Conservation (phyloP, 1,284 basidiomycete species). For the Trametes sp. region DNA sequence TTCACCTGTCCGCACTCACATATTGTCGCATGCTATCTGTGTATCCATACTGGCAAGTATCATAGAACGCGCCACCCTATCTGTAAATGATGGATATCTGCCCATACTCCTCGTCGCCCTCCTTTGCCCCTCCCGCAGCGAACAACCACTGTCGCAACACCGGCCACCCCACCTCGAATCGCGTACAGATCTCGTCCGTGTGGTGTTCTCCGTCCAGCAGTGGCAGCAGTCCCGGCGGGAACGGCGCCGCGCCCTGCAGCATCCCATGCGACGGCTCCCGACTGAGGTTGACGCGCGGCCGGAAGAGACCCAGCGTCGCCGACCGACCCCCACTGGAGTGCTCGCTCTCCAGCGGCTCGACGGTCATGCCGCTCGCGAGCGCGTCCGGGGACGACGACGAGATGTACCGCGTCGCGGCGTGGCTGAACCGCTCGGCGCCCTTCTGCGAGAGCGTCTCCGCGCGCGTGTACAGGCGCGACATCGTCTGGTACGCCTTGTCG, state of each 20-base stretch:
- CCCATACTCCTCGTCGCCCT: slow-evolving; percentile 55
- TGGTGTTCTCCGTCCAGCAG: slow-evolving; percentile 89
- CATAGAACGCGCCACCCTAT: slow-evolving; percentile 27
- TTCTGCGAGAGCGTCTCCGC: slow-evolving; percentile 16
- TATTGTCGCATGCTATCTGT: neutral
- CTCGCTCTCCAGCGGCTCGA: slow-evolving; percentile 39
- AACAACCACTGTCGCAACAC: slow-evolving; percentile 80
- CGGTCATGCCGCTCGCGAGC: slow-evolving; percentile 20
- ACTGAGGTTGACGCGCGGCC: slow-evolving; percentile 55
- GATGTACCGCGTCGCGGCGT: slow-evolving; percentile 16
- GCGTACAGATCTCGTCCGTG: slow-evolving; percentile 89
- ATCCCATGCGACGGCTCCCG: slow-evolving; percentile 46
- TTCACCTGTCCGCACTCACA: too few species aligned
- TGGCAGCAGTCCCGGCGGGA: slow-evolving; percentile 65
- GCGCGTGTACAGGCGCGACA: slow-evolving; percentile 21
- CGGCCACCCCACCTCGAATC: slow-evolving; percentile 86
- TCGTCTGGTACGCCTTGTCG: slow-evolving; percentile 28
- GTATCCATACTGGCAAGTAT: slow-evolving; percentile 14
- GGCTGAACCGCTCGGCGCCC: slow-evolving; percentile 1
- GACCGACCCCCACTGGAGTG: slow-evolving; percentile 37
- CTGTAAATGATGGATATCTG: slow-evolving; percentile 60
- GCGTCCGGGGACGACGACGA: slow-evolving; percentile 35
- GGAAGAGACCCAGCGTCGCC: slow-evolving; percentile 42
- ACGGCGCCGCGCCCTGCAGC: slow-evolving; percentile 41
- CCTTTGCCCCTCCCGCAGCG: slow-evolving; percentile 63